Percentiles rank a stretch among this genome's conserved stretches.
phyloP scores from a whole-genome alignment of 257 asterid species.

The Verbena officinalis region DNA sequence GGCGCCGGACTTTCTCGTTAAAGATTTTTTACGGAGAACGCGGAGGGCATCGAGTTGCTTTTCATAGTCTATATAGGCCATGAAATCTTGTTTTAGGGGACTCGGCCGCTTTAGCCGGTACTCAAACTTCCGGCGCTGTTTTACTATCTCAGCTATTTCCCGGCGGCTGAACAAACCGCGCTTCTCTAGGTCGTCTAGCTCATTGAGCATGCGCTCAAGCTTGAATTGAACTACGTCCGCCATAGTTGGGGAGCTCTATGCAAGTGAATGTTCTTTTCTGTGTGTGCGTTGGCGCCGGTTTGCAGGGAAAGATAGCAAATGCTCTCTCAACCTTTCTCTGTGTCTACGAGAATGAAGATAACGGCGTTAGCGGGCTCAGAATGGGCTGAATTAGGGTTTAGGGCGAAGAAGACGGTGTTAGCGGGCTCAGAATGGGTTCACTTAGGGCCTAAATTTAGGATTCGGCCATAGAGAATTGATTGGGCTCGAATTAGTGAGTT shows the following conservation, averaged over 20 bases:
- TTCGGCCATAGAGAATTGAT: no score
- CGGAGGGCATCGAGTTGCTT: slow-evolving; percentile 78
- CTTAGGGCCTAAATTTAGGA: slow-evolving; percentile 27
- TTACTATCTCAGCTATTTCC: slow-evolving; percentile 87
- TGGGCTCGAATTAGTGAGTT: no score
- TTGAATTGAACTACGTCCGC: slow-evolving; percentile 90
- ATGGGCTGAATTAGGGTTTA: slow-evolving; percentile 36
- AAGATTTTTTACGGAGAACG: slow-evolving; percentile 62
- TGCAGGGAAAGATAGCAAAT: background rate
- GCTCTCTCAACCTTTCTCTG: background rate
- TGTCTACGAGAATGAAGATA: slow-evolving; percentile 1
- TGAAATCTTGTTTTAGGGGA: slow-evolving; percentile 75
- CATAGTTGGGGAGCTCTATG: slow-evolving; percentile 38
- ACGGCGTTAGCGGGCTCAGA: slow-evolving; percentile 22
- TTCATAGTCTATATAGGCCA: slow-evolving; percentile 76
- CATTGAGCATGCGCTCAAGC: slow-evolving; percentile 91
- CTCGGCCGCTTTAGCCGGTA: slow-evolving; percentile 89
- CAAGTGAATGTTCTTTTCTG: background rate
- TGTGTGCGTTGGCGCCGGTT: slow-evolving; percentile 1
- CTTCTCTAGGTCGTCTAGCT: slow-evolving; percentile 80
- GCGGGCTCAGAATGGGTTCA: slow-evolving; percentile 31
- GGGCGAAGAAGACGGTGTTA: background rate
- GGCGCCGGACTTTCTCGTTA: slow-evolving; percentile 37
- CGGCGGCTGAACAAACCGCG: slow-evolving; percentile 73
- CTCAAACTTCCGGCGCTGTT: slow-evolving; percentile 92